Evolutionary conservation across 768 basidiomycete species (phyloP).

Genomic region (Termitomyces sp.): DNA sequence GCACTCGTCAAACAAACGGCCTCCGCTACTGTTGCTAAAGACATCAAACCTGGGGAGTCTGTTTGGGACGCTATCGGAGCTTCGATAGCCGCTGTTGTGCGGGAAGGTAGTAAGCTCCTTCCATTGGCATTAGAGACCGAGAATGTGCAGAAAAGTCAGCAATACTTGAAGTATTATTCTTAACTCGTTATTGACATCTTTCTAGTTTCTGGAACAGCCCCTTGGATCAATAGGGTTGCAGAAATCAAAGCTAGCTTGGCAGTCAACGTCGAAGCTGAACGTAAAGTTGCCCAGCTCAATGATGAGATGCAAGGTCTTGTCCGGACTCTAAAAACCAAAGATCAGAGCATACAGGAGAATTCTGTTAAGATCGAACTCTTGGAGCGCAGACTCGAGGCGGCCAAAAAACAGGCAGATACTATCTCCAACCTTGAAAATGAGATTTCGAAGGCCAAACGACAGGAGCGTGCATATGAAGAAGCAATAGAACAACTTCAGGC

Average conservation of each 20-base stretch:
- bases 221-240: conserved; percentile 80
- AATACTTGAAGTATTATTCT: background rate
- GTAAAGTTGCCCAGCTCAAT: conserved; percentile 76
- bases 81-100: conserved; percentile 61
- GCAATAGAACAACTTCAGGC: conserved; percentile 90
- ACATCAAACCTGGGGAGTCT: conserved; percentile 55
- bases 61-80: conserved; percentile 77
- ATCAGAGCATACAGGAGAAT: conserved; percentile 85
- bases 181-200: conserved; percentile 1
- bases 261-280: conserved; percentile 88
- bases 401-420: conserved; percentile 84
- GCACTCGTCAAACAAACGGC: conserved; percentile 75
- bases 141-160: conserved; percentile 72
- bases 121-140: conserved; percentile 70
- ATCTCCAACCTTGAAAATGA: conserved; percentile 79
- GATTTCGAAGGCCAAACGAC: conserved; percentile 74
- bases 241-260: conserved; percentile 81
- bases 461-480: conserved; percentile 87
- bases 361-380: conserved; percentile 92
- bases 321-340: conserved; percentile 80
- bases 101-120: conserved; percentile 65
- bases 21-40: conserved; percentile 61
- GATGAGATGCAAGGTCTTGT: conserved; percentile 89
- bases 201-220: conserved; percentile 66
- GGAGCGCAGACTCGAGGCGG: conserved; percentile 87